A percentile compares a stretch with the other conserved stretches of the same genome.
These are phyloP conservation scores for Clathrus columnatus DNA, from an alignment of 768 basidiomycete species.

Conservation along the genomic window DNA sequence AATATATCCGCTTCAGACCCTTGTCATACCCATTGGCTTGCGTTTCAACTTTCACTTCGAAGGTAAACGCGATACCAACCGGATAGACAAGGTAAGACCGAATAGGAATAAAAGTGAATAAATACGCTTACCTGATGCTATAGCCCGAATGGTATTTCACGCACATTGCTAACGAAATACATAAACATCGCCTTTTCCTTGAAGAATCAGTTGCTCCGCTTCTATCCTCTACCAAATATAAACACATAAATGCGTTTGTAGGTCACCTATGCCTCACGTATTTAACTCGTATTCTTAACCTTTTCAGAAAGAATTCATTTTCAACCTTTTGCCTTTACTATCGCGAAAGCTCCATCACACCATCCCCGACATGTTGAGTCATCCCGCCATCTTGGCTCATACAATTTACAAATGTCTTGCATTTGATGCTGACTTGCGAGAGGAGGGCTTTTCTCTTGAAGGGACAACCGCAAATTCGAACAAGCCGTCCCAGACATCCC, in stretches of 20 bases:
- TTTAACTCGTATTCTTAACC: neutral
- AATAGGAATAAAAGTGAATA: neutral
- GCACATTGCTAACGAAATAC: slow-evolving; percentile 77
- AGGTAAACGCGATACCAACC: slow-evolving; percentile 75
- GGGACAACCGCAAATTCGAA: slow-evolving; percentile 36
- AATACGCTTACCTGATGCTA: neutral
- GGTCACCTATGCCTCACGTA: slow-evolving; percentile 15
- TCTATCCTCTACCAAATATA: slow-evolving; percentile 53
- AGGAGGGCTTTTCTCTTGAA: slow-evolving; percentile 60
- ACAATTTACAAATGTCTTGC: slow-evolving; percentile 88
- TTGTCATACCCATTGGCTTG: slow-evolving; percentile 73
- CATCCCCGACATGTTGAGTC: slow-evolving; percentile 61
- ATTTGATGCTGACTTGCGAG: slow-evolving; percentile 73
- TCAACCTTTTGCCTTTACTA: slow-evolving; percentile 68
- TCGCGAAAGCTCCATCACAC: slow-evolving; percentile 67
- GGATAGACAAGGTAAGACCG: slow-evolving; percentile 72
- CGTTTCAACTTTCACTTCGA: slow-evolving; percentile 97
- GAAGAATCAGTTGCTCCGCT: slow-evolving; percentile 64
- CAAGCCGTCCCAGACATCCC: slow-evolving; percentile 18
- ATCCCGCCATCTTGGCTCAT: slow-evolving; percentile 85
- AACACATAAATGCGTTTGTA: slow-evolving; percentile 69
- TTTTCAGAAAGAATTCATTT: slow-evolving; percentile 70
- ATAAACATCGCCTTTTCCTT: slow-evolving; percentile 81
- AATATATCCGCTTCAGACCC: slow-evolving; percentile 75
- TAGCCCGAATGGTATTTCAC: slow-evolving; percentile 98